Base-by-base conservation (phyloP, 352 stramenopile species). In the Phytophthora kernoviae region DNA sequence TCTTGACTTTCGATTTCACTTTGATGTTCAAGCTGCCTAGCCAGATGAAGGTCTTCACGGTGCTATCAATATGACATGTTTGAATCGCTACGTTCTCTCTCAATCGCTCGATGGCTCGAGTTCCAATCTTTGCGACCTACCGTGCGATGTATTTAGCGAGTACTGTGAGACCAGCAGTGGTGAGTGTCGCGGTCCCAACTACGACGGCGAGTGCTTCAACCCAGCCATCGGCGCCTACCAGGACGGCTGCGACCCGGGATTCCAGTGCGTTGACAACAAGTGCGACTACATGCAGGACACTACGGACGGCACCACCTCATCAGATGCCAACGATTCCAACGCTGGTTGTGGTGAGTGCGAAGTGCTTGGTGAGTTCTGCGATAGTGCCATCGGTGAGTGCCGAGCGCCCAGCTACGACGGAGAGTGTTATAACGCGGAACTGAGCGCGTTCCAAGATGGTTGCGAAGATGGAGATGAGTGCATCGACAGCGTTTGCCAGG, bases 361-460 rank as follows among this genome's bases (percentile, higher is more conserved):
- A 59, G 11, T 69, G 54, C 39, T 52, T 12, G 59, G 59, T 14
- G 54, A 63, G 22, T 67, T 58, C 45, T 73, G 65, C 50, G 65
- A 73, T 30, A 66, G 65, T 27, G 40, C 26, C 15, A 60, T 33
- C 6, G 53, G 5, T 2, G 43, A 52, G 32, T 73, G 65, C 18
- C 65, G 65, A 15, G 54, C 15, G 4, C 65, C 59, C 4, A 47
- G 15, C 27, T 65, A 66, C 33, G 44, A 66, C 2, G 41, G 48
- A n/a, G 68, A 79, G 54, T 83, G 73, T 54, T 83, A 78, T 47
- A 73, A 77, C 54, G 43, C 62, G 15, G 58, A 54, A 7, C 58
- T 49, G 12, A 58, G 64, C 1, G 21, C 48, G 7, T 70, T 68
- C 36, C 56, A 70, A 42, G 42, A 72, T 24, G 52, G 60, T 26